A percentile compares a stretch with the other conserved stretches of the same genome.
Conservation (phyloP, 306 rosid genomes). For the Inga leiocalycina region DNA sequence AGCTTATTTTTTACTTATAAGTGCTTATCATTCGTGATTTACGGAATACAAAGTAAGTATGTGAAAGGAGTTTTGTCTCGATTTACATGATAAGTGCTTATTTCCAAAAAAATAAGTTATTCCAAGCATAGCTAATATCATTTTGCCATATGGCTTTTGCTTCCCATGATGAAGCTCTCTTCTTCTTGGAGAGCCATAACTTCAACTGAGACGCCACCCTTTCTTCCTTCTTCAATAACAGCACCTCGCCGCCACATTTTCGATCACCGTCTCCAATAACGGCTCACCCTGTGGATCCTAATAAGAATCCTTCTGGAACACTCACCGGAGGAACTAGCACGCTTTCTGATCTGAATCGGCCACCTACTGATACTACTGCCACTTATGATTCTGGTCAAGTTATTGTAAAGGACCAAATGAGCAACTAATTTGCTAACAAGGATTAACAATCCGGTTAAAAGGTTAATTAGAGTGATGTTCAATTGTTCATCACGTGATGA, state of each 20-base stretch:
- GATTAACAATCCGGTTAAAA: not conserved
- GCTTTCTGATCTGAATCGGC: constrained; percentile 67
- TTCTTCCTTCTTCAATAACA: constrained; percentile 68
- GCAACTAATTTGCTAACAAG: not conserved
- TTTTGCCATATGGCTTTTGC: constrained; percentile 86
- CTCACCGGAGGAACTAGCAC: constrained; percentile 57
- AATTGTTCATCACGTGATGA: too few relatives aligned
- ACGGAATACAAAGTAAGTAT: too few relatives aligned
- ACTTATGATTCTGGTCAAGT: constrained; percentile 47
- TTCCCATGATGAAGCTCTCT: constrained; percentile 70
- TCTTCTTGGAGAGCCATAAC: constrained; percentile 84
- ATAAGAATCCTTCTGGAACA: constrained; percentile 48
- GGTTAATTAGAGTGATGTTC: not conserved
- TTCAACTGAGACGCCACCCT: constrained; percentile 94
- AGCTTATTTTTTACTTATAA: too few relatives aligned
- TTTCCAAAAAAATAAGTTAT: too few relatives aligned
- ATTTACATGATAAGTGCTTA: too few relatives aligned
- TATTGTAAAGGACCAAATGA: not conserved
- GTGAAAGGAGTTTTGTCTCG: too few relatives aligned
- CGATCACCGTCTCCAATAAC: constrained; percentile 43
- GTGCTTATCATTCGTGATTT: too few relatives aligned
- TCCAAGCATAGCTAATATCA: constrained; percentile 15
- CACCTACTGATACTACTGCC: constrained; percentile 35
- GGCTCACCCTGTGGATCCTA: constrained; percentile 35
- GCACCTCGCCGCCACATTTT: constrained; percentile 22